Evolutionary conservation across 1,284 basidiomycete genomes (phyloP), one percentile per base, ranked within the genome.

Genomic region (Ganoderma sp.): DNA sequence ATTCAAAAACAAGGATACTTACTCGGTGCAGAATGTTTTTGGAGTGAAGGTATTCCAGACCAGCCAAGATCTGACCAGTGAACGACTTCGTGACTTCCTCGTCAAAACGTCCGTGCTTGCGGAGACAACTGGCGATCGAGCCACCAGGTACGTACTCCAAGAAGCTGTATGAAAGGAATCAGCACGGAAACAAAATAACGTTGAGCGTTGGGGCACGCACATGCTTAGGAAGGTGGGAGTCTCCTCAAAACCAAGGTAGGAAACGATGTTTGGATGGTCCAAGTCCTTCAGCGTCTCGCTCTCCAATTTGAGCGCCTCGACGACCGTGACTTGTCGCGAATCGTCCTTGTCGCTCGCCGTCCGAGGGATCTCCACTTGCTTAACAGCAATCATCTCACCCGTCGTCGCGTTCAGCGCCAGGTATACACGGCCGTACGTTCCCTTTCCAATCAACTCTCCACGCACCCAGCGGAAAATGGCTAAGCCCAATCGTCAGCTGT

Each of bases 321-420:
- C 94, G 69, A 97, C 91, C 48, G 88, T 88, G 65, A 89, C 84
- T 77, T 98, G 97, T 17, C 96, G 88, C 32, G 88, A 85, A 77
- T 99, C 96, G 74, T 90, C 91, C 77, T 92, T 93, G 81, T 99
- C 97, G 74, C 91, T 93, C 15, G 91, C 89, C 0, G 96, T 97
- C 62, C 90, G 89, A 1, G 97, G 97, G 67, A 97, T 87, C 80
- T 99, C 97, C 61, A 99, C 98, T 81, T 99, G 98, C 81, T 99
- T 99, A 73, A 99, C 98, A 8, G 98, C 98, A 75, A 99, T 97
- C 94, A 99, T 97, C 80, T 99, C 97, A 67, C 97, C 97, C 0
- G 97, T 98, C 1, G 95, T 97, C n/a, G 94, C 95, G 79, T 99
- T 99, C 71, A 99, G 84, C 22, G 96, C 98, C 61, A 99, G 89